phyloP scores from a whole-genome alignment of 495 filamentous ascomycete genomes.

The Ascobolus immersus region DNA sequence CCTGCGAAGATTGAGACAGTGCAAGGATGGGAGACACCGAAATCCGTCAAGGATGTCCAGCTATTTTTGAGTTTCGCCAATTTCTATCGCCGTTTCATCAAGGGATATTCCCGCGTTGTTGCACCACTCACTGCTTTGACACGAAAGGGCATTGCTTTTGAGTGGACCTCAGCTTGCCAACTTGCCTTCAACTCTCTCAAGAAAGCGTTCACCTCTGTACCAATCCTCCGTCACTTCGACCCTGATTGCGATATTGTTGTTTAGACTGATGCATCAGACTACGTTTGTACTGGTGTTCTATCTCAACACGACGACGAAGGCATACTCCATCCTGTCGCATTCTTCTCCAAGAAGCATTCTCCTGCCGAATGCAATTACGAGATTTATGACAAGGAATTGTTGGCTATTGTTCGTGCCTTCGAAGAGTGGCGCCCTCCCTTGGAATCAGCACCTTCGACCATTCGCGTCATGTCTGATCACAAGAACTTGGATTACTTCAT shows the following conservation, averaged over 20 bases:
- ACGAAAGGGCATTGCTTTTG: not conserved
- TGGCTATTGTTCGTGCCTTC: slow-evolving; percentile 8
- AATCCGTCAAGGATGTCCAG: slow-evolving; percentile 8
- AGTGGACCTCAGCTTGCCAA: not conserved
- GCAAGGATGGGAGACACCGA: slow-evolving; percentile 1
- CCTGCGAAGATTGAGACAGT: slow-evolving; percentile 3
- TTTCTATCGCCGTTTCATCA: slow-evolving; percentile 6
- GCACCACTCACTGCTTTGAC: slow-evolving; percentile 2
- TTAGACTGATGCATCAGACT: not conserved
- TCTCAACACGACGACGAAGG: not conserved
- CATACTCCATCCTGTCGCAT: slow-evolving; percentile 4
- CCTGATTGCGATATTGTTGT: not conserved
- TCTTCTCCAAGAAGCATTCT: slow-evolving; percentile 2
- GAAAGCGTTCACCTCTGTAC: not conserved
- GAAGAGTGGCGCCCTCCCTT: slow-evolving; percentile 15
- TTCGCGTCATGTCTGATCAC: slow-evolving; percentile 10
- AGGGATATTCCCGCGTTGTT: not conserved
- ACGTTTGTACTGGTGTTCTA: not conserved
- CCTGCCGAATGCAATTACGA: slow-evolving; percentile 6
- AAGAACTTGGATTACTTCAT: slow-evolving; percentile 14
- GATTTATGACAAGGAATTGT: slow-evolving; percentile 4
- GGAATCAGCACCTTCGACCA: slow-evolving; percentile 1
- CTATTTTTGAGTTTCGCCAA: slow-evolving; percentile 9
- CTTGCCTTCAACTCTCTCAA: not conserved
- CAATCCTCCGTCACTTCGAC: not conserved